These are phyloP conservation scores for Candida sojae DNA, from an alignment of 1,139 yeast genomes.

Conservation along the genomic window DNA sequence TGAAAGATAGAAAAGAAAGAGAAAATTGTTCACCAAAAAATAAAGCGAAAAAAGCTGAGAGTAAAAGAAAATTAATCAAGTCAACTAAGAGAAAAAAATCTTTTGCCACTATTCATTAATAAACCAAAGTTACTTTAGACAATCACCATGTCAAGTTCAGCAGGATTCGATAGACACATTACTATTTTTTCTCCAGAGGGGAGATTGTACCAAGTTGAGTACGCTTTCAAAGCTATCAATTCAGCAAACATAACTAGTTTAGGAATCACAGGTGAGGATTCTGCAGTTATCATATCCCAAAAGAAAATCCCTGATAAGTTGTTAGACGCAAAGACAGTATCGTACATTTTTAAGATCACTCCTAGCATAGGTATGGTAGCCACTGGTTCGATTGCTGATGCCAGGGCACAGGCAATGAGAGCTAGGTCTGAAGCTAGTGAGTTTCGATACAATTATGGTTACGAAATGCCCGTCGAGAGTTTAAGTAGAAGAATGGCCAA, in stretches of 20 bases:
- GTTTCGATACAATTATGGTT: constrained; percentile 90
- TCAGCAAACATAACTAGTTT: constrained; percentile 87
- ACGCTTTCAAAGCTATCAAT: constrained; percentile 96
- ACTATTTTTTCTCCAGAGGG: constrained; percentile 99
- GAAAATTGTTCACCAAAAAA: background rate
- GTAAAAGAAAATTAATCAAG: too few species aligned
- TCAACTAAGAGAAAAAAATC: background rate
- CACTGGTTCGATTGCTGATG: constrained; percentile 97
- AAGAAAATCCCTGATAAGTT: constrained; percentile 96
- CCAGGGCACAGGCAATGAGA: constrained; percentile 84
- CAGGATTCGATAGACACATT: constrained; percentile 98
- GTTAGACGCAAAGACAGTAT: constrained; percentile 80
- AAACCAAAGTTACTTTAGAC: too few species aligned
- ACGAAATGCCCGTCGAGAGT: constrained; percentile 95
- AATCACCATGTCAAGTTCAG: constrained; percentile 46
- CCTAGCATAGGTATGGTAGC: constrained; percentile 86
- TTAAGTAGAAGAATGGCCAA: constrained; percentile 95
- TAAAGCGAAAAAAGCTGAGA: background rate
- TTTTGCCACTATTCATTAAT: constrained; percentile 6
- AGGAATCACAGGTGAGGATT: constrained; percentile 84
- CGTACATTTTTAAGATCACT: constrained; percentile 82
- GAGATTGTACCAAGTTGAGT: constrained; percentile 93
- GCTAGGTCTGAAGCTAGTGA: constrained; percentile 96
- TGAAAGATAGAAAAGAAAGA: too few species aligned
- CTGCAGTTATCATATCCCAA: constrained; percentile 89